Conservation (phyloP, 2,329 filamentous ascomycete species). For the Parastagonospora avenae region DNA sequence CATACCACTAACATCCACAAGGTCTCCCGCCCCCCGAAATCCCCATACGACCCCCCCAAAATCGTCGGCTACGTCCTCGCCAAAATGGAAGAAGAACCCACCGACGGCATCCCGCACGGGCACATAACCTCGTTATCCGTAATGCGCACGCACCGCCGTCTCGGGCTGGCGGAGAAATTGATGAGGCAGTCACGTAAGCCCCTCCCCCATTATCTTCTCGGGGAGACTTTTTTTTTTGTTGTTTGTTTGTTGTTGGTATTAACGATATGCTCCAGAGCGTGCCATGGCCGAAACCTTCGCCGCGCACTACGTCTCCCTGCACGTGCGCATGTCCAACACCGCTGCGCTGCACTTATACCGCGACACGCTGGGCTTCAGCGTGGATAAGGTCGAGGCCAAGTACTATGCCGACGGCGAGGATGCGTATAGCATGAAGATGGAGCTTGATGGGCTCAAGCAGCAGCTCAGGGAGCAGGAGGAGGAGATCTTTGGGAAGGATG, state of each 20-base stretch:
- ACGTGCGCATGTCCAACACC: slow-evolving; percentile 92
- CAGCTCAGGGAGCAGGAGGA: slow-evolving; percentile 54
- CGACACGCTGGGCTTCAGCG: slow-evolving; percentile 54
- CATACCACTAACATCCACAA: slow-evolving; percentile 14
- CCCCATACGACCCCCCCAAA: slow-evolving; percentile 88
- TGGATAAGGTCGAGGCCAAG: slow-evolving; percentile 69
- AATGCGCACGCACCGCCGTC: slow-evolving; percentile 89
- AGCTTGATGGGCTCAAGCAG: slow-evolving; percentile 66
- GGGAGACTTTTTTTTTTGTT: too few species aligned
- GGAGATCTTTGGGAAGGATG: slow-evolving; percentile 43
- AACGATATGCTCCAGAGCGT: slow-evolving; percentile 77
- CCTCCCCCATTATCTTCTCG: neutral
- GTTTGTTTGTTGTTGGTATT: too few species aligned
- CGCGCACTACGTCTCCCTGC: slow-evolving; percentile 90
- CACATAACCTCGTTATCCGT: slow-evolving; percentile 96
- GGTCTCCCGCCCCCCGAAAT: slow-evolving; percentile 76
- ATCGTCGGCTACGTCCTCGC: slow-evolving; percentile 99
- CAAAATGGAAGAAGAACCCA: slow-evolving; percentile 98
- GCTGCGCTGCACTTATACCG: slow-evolving; percentile 92
- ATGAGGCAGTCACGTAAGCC: slow-evolving; percentile 87
- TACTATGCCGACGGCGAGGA: slow-evolving; percentile 99
- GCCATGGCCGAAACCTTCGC: slow-evolving; percentile 96
- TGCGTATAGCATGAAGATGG: slow-evolving; percentile 90
- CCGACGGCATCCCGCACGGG: slow-evolving; percentile 88
- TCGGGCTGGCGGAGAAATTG: slow-evolving; percentile 94